Evolutionary conservation across 2,329 filamentous ascomycete genomes (phyloP).

Genomic region (Dactylonectria estremocensis): DNA sequence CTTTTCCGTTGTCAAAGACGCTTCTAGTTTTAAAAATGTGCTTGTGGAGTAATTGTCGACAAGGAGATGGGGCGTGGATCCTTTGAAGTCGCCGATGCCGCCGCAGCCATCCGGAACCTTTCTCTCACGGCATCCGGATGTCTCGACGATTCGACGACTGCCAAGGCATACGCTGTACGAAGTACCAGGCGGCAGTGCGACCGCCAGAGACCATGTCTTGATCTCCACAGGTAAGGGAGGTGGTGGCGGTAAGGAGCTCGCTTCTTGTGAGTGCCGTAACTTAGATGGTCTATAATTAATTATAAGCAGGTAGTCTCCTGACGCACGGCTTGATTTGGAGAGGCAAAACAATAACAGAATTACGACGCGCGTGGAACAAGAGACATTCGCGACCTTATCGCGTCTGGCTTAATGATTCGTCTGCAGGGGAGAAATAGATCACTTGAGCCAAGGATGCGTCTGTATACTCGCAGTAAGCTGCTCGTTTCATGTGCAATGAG

Average conservation of each 20-base stretch:
- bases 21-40: background rate
- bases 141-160: conserved; percentile 13
- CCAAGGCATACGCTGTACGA: no score
- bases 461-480: conserved; percentile 31
- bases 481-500: conserved; percentile 44
- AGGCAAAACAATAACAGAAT: conserved; percentile 9
- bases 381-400: background rate
- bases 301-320: background rate
- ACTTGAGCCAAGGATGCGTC: no score
- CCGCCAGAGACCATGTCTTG: background rate
- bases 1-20: background rate
- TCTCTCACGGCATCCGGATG: conserved; percentile 14
- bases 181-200: background rate
- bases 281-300: no score
- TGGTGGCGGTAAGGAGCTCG: conserved; percentile 13
- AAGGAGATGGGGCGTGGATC: conserved; percentile 15
- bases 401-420: background rate
- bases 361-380: background rate
- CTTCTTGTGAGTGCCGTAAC: conserved; percentile 2
- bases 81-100: conserved; percentile 2
- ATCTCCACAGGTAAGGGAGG: conserved; percentile 26
- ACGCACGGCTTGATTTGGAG: conserved; percentile 6
- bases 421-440: no score
- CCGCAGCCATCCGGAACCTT: conserved; percentile 6
- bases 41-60: conserved; percentile 7